Evolutionary conservation across 2,329 filamentous ascomycete species (phyloP).

Genomic region (Nigrograna mackinnonii): DNA sequence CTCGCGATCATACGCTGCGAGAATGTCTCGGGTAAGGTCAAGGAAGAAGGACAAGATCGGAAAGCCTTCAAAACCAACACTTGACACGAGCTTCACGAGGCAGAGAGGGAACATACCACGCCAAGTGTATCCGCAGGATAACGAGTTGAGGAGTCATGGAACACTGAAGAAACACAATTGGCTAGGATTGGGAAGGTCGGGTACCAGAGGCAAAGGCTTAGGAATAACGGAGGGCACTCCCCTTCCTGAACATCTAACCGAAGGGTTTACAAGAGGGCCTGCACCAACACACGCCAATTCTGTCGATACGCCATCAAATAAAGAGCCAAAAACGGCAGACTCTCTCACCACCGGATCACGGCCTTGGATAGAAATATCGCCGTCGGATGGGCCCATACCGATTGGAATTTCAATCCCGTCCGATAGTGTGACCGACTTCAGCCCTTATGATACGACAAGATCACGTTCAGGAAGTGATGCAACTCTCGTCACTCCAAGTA

Average conservation of each 20-base stretch:
- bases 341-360: slow-evolving; percentile 31
- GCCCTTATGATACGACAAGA: slow-evolving; percentile 30
- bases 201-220: slow-evolving; percentile 33
- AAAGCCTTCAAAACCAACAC: slow-evolving; percentile 62
- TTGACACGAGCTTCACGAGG: slow-evolving; percentile 70
- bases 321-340: slow-evolving; percentile 31
- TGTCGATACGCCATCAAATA: slow-evolving; percentile 2
- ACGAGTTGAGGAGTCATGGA: slow-evolving; percentile 19
- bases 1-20: slow-evolving; percentile 37
- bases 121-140: slow-evolving; percentile 45
- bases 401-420: slow-evolving; percentile 71
- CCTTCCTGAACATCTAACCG: slow-evolving; percentile 19
- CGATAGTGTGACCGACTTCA: slow-evolving; percentile 49
- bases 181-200: slow-evolving; percentile 30
- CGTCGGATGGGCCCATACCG: slow-evolving; percentile 70
- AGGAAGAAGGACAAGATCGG: slow-evolving; percentile 60
- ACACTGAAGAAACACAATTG: slow-evolving; percentile 30
- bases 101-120: slow-evolving; percentile 50
- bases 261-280: slow-evolving; percentile 3
- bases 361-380: slow-evolving; percentile 60
- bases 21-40: slow-evolving; percentile 54
- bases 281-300: too few species aligned
- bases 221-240: slow-evolving; percentile 40
- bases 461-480: slow-evolving; percentile 42
- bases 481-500: slow-evolving; percentile 51